Base-by-base conservation (phyloP, 441 rosid genomes). In the Populus hybrid region DNA sequence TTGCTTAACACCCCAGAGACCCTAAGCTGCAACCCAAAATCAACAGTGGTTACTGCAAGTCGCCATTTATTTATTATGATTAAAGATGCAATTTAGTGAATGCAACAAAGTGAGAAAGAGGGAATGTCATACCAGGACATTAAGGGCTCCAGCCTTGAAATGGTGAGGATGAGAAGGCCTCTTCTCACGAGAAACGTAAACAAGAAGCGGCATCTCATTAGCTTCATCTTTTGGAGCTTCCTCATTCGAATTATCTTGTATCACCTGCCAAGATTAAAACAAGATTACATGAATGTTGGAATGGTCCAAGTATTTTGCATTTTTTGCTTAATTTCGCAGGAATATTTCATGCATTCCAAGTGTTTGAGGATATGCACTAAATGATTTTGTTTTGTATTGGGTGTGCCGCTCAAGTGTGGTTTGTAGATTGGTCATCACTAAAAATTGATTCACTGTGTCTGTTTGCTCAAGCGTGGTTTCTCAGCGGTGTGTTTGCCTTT, bases 121-220 rank as follows among this genome's bases (percentile, higher is more conserved):
- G 28, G n/a, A 12, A 50, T 0, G 10, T 46, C 66, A 5, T 85
- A 88, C 86, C 20, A 89, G 90, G 14, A 76, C 87, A 18, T 89
- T 87, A n/a, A 88, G 82, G 7, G 87, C 90, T 81, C 92, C 88
- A 18, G 88, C 90, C 78, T 86, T 90, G 79, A 85, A 90, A 78
- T 87, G 64, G 69, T 86, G 90, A 0, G 74, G 83, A 77, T 69
- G 69, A 14, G 74, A 77, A 70, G 87, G 85, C 65, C 83, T 83
- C 80, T 90, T 88, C 81, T 88, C 91, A 1, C 90, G 85, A 21
- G 91, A 69, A 71, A 90, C 86, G 16, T 87, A 87, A 1, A 83
- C 86, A 2, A 88, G 88, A 0, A 74, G 69, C 24, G 92, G 89
- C 78, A 86, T 78, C 24, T 75, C 42, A 2, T 10, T 42, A 5